Evolutionary conservation across 2,329 filamentous ascomycete genomes (phyloP), one percentile per base, ranked within the genome.

Genomic region (Ramularia endophylla): DNA sequence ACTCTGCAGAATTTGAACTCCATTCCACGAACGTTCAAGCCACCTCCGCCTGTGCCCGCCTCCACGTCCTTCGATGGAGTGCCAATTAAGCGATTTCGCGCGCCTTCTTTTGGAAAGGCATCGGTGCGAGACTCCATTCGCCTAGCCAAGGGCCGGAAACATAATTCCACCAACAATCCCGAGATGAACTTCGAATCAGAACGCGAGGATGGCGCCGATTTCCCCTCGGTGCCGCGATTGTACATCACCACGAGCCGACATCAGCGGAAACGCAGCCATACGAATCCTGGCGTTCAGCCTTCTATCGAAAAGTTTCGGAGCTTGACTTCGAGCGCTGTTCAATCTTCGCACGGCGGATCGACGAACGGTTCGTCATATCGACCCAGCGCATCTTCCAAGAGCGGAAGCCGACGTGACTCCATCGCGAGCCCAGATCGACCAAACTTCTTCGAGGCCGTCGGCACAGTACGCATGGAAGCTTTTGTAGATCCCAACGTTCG

Each of bases 391-490:
- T 50, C 52, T 12, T 56, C 57, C 12, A 53, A 52, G 28, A 48
- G 52, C 31, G 53, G 51, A 36, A 45, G 47, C 41, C 58, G 53
- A 37, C 41, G 53, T 16, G 50, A 46, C 15, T 50, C 52, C 17
- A 44, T 54, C 27, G 48, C 47, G 35, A 59, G 55, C 40, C 49
- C 56, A 45, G 12, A 54, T 34, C 29, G 53, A 46, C 15, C 62
- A 56, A 75, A 77, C 62, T 89, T 92, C 67, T 92, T 92, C 58
- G 88, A 94, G 54, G 85, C 85, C 1, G 83, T 94, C 43, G 88
- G 89, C 1, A 97, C 89, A 2, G 80, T 97, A 34, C 80, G 92
- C 19, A 97, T 98, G 90, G 90, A 97, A 64, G 92, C 92, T 0
- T 98, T 97, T 62, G 94, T 98, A 52, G 77, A 80, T 50, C 67